These are phyloP conservation scores for Arthrobotrys entomopaga DNA, from an alignment of 2,329 filamentous ascomycete species.

Conservation along the genomic window DNA sequence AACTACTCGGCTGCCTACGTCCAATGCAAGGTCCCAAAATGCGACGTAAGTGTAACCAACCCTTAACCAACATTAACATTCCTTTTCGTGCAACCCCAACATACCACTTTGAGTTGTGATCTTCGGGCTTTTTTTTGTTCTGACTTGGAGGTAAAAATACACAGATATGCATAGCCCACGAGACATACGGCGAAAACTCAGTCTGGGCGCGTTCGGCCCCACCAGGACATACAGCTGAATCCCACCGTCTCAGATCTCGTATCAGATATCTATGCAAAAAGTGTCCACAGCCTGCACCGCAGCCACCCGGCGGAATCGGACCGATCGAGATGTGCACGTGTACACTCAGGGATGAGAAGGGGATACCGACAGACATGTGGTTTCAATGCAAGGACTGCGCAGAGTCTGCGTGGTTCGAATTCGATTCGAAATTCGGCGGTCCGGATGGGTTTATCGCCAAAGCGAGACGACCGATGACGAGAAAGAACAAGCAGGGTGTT, in stretches of 20 bases:
- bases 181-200: slow-evolving; percentile 44
- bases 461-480: slow-evolving; percentile 6
- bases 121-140: background rate
- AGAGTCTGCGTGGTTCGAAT: slow-evolving; percentile 43
- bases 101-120: background rate
- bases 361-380: slow-evolving; percentile 46
- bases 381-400: slow-evolving; percentile 50
- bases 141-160: background rate
- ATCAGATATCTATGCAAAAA: slow-evolving; percentile 43
- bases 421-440: slow-evolving; percentile 42
- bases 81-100: background rate
- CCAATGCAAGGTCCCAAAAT: slow-evolving; percentile 46
- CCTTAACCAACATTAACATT: background rate
- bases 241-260: slow-evolving; percentile 48
- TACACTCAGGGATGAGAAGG: slow-evolving; percentile 32
- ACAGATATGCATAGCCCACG: slow-evolving; percentile 41
- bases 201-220: slow-evolving; percentile 39
- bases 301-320: slow-evolving; percentile 39
- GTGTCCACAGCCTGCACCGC: slow-evolving; percentile 31
- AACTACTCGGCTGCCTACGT: slow-evolving; percentile 36
- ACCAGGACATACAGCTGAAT: slow-evolving; percentile 27
- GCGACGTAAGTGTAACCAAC: slow-evolving; percentile 41
- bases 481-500: slow-evolving; percentile 47
- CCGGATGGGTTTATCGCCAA: slow-evolving; percentile 29
- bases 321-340: slow-evolving; percentile 50